phyloP scores from a whole-genome alignment of 257 asterid species.

The Cruciata laevipes region DNA sequence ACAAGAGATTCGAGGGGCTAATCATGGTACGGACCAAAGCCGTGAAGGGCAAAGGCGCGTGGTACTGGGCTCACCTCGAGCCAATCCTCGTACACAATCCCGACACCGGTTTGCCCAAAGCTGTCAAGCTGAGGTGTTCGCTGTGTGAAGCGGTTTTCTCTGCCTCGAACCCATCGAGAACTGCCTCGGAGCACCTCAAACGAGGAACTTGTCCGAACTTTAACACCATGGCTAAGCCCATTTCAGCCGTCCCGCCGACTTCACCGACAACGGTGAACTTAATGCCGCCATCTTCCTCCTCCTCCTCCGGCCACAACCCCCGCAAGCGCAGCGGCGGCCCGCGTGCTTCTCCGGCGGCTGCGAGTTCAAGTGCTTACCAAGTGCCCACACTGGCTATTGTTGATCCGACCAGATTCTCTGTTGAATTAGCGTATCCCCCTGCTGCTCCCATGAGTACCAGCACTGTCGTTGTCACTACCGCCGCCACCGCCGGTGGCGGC shows the following conservation, averaged over 20 bases:
- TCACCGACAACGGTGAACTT: conserved; percentile 21
- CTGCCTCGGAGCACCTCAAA: conserved; percentile 97
- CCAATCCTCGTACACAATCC: conserved; percentile 74
- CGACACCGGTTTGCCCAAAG: conserved; percentile 75
- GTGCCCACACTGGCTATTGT: conserved; percentile 55
- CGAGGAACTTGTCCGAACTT: conserved; percentile 94
- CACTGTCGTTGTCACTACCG: conserved; percentile 29
- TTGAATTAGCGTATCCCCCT: conserved; percentile 54
- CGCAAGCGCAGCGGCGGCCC: conserved; percentile 31
- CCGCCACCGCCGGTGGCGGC: conserved; percentile 19
- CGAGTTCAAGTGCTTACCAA: conserved; percentile 21
- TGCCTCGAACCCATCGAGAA: conserved; percentile 92
- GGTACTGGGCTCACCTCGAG: conserved; percentile 98
- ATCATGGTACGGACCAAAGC: conserved; percentile 85
- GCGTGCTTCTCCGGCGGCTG: conserved; percentile 14
- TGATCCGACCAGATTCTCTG: conserved; percentile 66
- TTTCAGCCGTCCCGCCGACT: conserved; percentile 48
- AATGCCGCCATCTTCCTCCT: conserved; percentile 12
- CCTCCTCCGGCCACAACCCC: conserved; percentile 31
- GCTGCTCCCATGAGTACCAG: conserved; percentile 37
- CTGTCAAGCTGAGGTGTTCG: conserved; percentile 84
- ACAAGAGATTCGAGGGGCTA: conserved; percentile 80
- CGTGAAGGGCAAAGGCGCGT: conserved; percentile 91
- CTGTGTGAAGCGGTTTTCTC: conserved; percentile 94
- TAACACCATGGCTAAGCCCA: conserved; percentile 55